These are phyloP conservation scores for Exophiala lecanii-corni DNA, from an alignment of 2,329 filamentous ascomycete genomes.

Conservation along the genomic window DNA sequence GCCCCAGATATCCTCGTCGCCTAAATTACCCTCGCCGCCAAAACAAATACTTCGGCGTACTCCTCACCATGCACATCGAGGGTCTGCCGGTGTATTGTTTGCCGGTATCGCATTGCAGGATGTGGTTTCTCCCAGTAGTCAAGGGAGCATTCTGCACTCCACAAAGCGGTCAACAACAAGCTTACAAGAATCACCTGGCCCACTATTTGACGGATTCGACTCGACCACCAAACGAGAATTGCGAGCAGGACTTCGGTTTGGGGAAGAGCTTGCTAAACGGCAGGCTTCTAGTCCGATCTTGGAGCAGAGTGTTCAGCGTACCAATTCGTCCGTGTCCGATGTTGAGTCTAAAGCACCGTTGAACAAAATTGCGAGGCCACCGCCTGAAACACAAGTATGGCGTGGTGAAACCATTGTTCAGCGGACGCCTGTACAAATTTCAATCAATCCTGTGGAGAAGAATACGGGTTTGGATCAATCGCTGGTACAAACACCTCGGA, in stretches of 20 bases:
- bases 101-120: constrained; percentile 22
- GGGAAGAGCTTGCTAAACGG: constrained; percentile 39
- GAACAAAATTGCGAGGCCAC: neutral
- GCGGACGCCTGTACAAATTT: constrained; percentile 10
- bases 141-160: neutral
- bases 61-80: constrained; percentile 18
- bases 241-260: constrained; percentile 39
- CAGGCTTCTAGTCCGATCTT: constrained; percentile 18
- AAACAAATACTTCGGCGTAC: constrained; percentile 25
- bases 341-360: neutral
- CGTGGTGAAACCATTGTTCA: constrained; percentile 14
- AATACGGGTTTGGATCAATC: neutral
- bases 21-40: constrained; percentile 24
- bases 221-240: constrained; percentile 37
- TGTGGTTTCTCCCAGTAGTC: constrained; percentile 15
- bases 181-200: neutral
- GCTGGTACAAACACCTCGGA: constrained; percentile 10
- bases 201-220: constrained; percentile 31
- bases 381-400: constrained; percentile 9
- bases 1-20: constrained; percentile 23
- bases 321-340: neutral
- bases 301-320: neutral
- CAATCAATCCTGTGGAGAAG: neutral
- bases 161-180: constrained; percentile 12
- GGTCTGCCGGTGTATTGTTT: constrained; percentile 16